Evolutionary conservation across 306 rosid genomes (phyloP).

Genomic region (Prunus padus): DNA sequence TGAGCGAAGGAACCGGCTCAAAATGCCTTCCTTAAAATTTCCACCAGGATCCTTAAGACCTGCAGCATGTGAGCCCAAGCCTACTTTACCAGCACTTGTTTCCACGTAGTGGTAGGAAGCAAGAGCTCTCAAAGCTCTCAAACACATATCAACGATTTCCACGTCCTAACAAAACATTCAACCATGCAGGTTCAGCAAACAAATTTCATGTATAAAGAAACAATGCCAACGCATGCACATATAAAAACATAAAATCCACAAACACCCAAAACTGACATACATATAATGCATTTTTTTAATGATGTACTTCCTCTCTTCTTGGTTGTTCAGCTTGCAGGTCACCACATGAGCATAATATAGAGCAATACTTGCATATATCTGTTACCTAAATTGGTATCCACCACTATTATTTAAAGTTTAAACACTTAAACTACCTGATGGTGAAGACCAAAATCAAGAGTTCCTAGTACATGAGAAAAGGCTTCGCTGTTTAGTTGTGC

Average conservation of each 20-base stretch:
- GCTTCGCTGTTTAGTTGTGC: conserved; percentile 74
- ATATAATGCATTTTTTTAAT: neutral
- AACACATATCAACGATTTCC: conserved; percentile 78
- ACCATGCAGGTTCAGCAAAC: conserved; percentile 1
- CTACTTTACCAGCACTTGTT: conserved; percentile 58
- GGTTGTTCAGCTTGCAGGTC: too few relatives aligned
- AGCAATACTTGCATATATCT: neutral
- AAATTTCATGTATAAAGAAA: neutral
- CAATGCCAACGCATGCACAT: neutral
- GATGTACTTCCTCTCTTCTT: too few relatives aligned
- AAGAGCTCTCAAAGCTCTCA: conserved; percentile 84
- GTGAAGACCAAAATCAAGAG: conserved; percentile 89
- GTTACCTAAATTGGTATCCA: neutral
- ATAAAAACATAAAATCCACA: neutral
- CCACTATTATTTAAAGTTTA: neutral
- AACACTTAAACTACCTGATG: conserved; percentile 62
- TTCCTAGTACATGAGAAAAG: conserved; percentile 71
- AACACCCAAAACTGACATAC: neutral
- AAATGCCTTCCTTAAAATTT: conserved; percentile 72
- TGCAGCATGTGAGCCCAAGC: conserved; percentile 67
- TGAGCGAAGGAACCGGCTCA: conserved; percentile 79
- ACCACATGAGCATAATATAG: too few relatives aligned
- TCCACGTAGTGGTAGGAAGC: conserved; percentile 83
- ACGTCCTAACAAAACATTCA: conserved; percentile 50
- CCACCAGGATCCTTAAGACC: conserved; percentile 56